Base-by-base conservation (phyloP, 1,139 yeast genomes). In the Nakaseomyces bracarensis region DNA sequence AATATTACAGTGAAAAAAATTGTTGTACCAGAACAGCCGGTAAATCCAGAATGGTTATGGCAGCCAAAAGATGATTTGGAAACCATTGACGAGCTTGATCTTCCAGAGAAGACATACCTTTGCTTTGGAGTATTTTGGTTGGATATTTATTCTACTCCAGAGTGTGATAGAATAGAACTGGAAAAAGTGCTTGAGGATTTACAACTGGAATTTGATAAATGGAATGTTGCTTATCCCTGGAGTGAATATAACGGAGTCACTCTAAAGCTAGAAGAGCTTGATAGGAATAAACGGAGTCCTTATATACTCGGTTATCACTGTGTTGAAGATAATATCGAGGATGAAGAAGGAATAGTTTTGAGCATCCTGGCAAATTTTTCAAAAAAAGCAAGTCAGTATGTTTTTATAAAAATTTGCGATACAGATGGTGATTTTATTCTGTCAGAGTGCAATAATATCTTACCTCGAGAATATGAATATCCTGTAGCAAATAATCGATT, bases 361-460 rank as follows among this genome's bases (percentile, higher is more conserved):
- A 62, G 65, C 18, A 40, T 77, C 2, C 58, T 77, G 13, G 57
- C 58, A 41, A 58, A 64, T 23, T 63, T 74, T 42, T 50, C 58
- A 11, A 46, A 39, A 19, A 25, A 27, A 10, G 39, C 49, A 4
- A 59, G 61, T 26, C 50, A 54, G 3, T 64, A 72, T 41, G 48
- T 74, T 2, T 74, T 62, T 51, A 63, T 77, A 8, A 75, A 72
- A 42, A 49, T 74, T 1, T 65, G 67, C 49, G 83, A 79, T 53
- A 69, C 72, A 1, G 80, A 74, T 39, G 75, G 77, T 3, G 86
- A 80, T 46, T 71, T 75, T 38, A 43, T 79, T 3, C 55, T 79
- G 40, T 69, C 74, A 9, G 77, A 74, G 44, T 67, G 72, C 3
- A 65, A 71, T 29, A 71, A 72, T 10, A 44, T 51, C 3, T 55